Conservation (phyloP, 805 yeast genomes). For the Ascoidea rubescens region DNA sequence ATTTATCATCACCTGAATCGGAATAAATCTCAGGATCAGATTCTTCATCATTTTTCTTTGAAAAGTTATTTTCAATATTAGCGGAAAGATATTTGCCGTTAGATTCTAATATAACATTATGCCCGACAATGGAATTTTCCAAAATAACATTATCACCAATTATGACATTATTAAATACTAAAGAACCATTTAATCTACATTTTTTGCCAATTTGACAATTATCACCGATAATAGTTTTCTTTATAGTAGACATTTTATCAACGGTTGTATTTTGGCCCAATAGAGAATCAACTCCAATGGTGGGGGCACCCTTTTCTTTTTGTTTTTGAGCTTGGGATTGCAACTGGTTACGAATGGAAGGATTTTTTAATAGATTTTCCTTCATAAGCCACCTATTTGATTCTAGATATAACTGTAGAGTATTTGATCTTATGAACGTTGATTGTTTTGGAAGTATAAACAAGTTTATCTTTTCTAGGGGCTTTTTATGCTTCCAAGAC, state of each 20-base stretch:
- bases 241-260: conserved; percentile 77
- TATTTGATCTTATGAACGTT: conserved; percentile 65
- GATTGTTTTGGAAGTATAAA: conserved; percentile 58
- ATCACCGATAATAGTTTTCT: conserved; percentile 69
- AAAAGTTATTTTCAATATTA: conserved; percentile 64
- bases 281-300: conserved; percentile 76
- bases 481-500: conserved; percentile 69
- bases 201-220: conserved; percentile 70
- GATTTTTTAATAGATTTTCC: conserved; percentile 9
- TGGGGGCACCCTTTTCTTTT: conserved; percentile 47
- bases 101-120: conserved; percentile 42
- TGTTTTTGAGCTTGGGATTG: conserved; percentile 12
- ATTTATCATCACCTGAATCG: too few relatives aligned
- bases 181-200: conserved; percentile 80
- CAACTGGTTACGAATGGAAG: not conserved
- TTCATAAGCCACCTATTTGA: conserved; percentile 72
- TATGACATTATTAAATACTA: conserved; percentile 54
- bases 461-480: conserved; percentile 51
- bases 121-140: conserved; percentile 84
- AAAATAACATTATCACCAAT: conserved; percentile 62
- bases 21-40: too few relatives aligned
- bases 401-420: conserved; percentile 73
- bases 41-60: too few relatives aligned
- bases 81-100: conserved; percentile 65
- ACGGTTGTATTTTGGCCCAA: conserved; percentile 56